These are phyloP conservation scores for Alloteropsis semialata DNA, from an alignment of 176 grass and related monocot species.

Conservation along the genomic window DNA sequence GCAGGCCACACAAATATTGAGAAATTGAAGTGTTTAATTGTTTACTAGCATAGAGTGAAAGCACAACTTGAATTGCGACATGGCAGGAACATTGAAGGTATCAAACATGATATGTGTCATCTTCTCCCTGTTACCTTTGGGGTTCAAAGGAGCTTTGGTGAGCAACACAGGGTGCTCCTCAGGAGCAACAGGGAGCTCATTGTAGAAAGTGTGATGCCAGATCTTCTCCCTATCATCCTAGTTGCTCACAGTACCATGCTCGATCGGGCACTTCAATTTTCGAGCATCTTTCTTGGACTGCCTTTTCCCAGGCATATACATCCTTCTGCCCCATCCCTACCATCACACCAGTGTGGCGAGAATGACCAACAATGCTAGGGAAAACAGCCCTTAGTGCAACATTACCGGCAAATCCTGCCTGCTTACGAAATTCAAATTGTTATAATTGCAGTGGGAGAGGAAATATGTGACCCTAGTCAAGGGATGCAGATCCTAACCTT, in stretches of 20 bases:
- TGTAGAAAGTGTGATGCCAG: too few relatives aligned
- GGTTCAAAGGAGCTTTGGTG: background rate
- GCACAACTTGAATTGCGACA: background rate
- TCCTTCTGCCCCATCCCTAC: background rate
- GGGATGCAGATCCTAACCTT: too few relatives aligned
- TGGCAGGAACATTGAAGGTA: background rate
- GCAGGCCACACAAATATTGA: too few relatives aligned
- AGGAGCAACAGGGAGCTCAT: background rate
- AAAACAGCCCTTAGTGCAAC: background rate
- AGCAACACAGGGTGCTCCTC: background rate
- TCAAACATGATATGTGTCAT: too few relatives aligned
- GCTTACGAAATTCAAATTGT: too few relatives aligned
- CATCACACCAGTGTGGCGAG: background rate
- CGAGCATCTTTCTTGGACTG: too few relatives aligned
- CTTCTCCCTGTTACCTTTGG: background rate
- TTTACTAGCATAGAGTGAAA: background rate
- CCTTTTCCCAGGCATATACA: background rate
- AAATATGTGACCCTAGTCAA: too few relatives aligned
- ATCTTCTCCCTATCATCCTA: background rate
- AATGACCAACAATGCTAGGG: background rate
- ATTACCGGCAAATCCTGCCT: background rate
- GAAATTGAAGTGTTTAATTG: too few relatives aligned
- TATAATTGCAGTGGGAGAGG: too few relatives aligned
- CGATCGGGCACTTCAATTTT: background rate
- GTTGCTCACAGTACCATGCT: background rate